These are phyloP conservation scores for Cercospora zeae-maydis DNA, from an alignment of 2,329 filamentous ascomycete genomes.

Conservation along the genomic window DNA sequence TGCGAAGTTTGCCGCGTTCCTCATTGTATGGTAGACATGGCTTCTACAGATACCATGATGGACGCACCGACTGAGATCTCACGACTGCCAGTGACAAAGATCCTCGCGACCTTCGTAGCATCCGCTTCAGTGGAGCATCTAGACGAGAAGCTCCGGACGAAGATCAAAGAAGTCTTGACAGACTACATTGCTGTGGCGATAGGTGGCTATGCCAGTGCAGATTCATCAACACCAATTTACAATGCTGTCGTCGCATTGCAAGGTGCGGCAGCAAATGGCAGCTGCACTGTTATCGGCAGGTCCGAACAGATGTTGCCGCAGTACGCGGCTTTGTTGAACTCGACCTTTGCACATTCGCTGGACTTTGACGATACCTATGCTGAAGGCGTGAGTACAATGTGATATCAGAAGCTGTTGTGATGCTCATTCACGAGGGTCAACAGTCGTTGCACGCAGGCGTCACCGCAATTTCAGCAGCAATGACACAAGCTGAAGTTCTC, in stretches of 20 bases:
- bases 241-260: constrained; percentile 29
- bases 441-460: constrained; percentile 43
- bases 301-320: constrained; percentile 38
- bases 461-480: constrained; percentile 40
- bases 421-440: not conserved
- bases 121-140: constrained; percentile 22
- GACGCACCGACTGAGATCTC: not conserved
- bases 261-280: constrained; percentile 24
- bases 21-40: not conserved
- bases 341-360: constrained; percentile 43
- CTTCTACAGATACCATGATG: not conserved
- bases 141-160: constrained; percentile 22
- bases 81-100: constrained; percentile 27
- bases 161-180: constrained; percentile 34
- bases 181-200: constrained; percentile 33
- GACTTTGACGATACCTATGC: constrained; percentile 49
- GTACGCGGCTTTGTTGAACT: constrained; percentile 44
- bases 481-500: constrained; percentile 35
- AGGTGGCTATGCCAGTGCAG: constrained; percentile 28
- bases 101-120: constrained; percentile 30
- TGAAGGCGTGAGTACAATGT: constrained; percentile 26
- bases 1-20: not conserved
- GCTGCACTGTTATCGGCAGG: constrained; percentile 38
- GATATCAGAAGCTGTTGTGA: not conserved
- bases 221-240: constrained; percentile 30